Percentiles rank a stretch among this genome's conserved stretches.
phyloP scores from a whole-genome alignment of 2,329 filamentous ascomycete species.

The Scedosporium boydii region DNA sequence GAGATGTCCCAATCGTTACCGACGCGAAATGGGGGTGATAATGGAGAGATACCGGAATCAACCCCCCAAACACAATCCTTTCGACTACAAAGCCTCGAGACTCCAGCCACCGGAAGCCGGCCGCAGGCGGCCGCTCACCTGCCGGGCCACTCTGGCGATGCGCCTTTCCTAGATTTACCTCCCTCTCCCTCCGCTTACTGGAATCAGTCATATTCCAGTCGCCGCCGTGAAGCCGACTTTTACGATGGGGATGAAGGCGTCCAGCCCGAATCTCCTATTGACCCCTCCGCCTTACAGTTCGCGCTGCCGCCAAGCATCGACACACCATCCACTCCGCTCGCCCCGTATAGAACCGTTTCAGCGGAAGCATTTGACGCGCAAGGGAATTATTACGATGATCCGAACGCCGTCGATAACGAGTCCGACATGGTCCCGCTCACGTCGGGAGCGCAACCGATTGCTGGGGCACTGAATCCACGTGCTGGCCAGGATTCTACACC shows the following conservation, averaged over 20 bases:
- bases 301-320: constrained; percentile 44
- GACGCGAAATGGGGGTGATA: constrained; percentile 1
- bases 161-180: constrained; percentile 19
- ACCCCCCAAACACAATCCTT: not conserved
- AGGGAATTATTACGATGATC: constrained; percentile 16
- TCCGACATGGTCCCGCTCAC: constrained; percentile 52
- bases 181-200: constrained; percentile 42
- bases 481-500: constrained; percentile 27
- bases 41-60: not conserved
- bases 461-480: constrained; percentile 34
- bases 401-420: constrained; percentile 34
- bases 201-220: constrained; percentile 34
- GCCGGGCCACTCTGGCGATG: not conserved
- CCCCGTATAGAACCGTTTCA: constrained; percentile 15
- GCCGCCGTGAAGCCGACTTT: constrained; percentile 24
- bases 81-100: not conserved
- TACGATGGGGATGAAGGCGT: not conserved
- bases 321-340: constrained; percentile 15
- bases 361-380: constrained; percentile 1
- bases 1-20: constrained; percentile 1
- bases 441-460: constrained; percentile 44
- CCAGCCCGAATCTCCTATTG: constrained; percentile 38
- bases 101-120: constrained; percentile 11
- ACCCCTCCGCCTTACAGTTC: constrained; percentile 41
- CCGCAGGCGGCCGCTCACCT: constrained; percentile 11